phyloP scores from a whole-genome alignment of 345 rosid species.

The Populus simonii region DNA sequence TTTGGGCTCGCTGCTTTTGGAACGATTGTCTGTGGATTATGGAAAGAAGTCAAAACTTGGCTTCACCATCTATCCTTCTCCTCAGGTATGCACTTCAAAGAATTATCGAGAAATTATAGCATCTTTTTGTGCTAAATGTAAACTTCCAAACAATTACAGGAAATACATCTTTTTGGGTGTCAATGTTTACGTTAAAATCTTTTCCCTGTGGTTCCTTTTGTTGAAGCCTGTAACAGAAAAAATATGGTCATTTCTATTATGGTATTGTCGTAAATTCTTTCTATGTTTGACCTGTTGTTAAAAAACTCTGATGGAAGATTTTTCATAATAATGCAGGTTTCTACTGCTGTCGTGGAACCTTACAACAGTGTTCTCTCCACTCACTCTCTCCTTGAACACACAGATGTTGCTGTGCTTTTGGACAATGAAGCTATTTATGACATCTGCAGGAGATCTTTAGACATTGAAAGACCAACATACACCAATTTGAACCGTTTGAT shows the following conservation, averaged over 20 bases:
- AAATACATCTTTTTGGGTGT: no score
- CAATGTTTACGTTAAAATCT: no score
- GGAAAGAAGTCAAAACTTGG: slow-evolving; percentile 89
- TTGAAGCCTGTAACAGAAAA: no score
- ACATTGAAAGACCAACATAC: slow-evolving; percentile 53
- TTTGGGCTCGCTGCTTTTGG: slow-evolving; percentile 72
- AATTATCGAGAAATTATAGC: not conserved
- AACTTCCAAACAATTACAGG: no score
- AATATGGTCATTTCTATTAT: not conserved
- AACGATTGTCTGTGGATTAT: slow-evolving; percentile 79
- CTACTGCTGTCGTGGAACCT: slow-evolving; percentile 86
- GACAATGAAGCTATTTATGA: slow-evolving; percentile 87
- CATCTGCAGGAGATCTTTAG: slow-evolving; percentile 73
- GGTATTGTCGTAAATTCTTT: no score
- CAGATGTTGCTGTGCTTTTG: slow-evolving; percentile 70
- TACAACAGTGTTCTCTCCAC: slow-evolving; percentile 82
- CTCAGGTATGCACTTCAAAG: slow-evolving; percentile 45
- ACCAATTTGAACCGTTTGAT: not conserved
- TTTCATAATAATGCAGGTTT: slow-evolving; percentile 47
- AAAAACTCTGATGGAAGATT: not conserved
- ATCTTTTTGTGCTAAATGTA: no score
- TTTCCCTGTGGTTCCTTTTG: no score
- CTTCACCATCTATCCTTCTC: slow-evolving; percentile 80
- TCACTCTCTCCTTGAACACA: slow-evolving; percentile 81
- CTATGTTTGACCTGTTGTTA: not conserved